phyloP scores from a whole-genome alignment of 495 filamentous ascomycete species.

The Oidiodendron maius region DNA sequence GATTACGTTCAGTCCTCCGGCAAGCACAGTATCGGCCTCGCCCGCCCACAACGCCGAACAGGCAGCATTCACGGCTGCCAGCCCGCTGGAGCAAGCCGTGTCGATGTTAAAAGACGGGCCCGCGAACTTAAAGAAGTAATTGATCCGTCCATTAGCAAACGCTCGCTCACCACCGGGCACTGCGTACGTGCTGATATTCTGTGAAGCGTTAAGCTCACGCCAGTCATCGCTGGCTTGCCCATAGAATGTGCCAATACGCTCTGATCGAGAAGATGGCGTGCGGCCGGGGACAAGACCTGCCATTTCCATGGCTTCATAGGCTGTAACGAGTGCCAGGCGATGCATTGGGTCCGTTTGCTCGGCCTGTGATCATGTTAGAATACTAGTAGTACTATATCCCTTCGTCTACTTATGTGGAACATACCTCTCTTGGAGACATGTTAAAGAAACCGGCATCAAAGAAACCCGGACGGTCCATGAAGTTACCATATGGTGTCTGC shows the following conservation, averaged over 20 bases:
- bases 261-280: constrained; percentile 77
- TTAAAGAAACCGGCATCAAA: constrained; percentile 61
- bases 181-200: constrained; percentile 91
- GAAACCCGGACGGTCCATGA: constrained; percentile 44
- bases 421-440: constrained; percentile 51
- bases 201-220: constrained; percentile 81
- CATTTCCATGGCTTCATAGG: constrained; percentile 58
- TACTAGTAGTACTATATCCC: too few relatives aligned
- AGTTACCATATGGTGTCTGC: constrained; percentile 38
- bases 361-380: too few relatives aligned
- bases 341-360: constrained; percentile 58
- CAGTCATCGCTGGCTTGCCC: constrained; percentile 92
- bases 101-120: constrained; percentile 44
- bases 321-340: constrained; percentile 45
- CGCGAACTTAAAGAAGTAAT: constrained; percentile 40
- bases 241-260: constrained; percentile 90
- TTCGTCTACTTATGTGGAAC: too few relatives aligned
- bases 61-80: constrained; percentile 46
- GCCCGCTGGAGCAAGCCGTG: constrained; percentile 48
- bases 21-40: constrained; percentile 40
- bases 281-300: constrained; percentile 82
- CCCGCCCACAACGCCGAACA: constrained; percentile 37
- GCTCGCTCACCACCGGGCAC: constrained; percentile 86
- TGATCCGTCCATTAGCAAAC: constrained; percentile 61
- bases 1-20: constrained; percentile 70